phyloP scores from a whole-genome alignment of 192 early-diverging fungal species.

The Obelidium mucronatum region DNA sequence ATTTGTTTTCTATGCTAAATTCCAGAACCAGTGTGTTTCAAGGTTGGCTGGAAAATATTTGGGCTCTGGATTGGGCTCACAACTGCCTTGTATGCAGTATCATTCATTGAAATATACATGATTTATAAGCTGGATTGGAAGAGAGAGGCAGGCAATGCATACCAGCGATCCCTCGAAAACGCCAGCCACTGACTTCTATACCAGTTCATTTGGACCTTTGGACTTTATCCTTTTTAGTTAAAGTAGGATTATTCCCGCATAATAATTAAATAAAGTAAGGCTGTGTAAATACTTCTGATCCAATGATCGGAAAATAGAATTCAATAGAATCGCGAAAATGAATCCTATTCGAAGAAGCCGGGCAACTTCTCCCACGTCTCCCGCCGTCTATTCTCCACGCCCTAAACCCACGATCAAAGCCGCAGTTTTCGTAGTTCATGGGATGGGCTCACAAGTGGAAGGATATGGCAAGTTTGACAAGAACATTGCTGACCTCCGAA shows the following conservation, averaged over 20 bases:
- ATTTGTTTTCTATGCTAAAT: slow-evolving; percentile 70
- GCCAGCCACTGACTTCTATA: too few species aligned
- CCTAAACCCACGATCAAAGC: slow-evolving; percentile 4
- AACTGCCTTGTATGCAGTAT: slow-evolving; percentile 58
- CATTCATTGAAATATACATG: slow-evolving; percentile 50
- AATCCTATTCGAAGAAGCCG: background rate
- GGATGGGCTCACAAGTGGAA: slow-evolving; percentile 46
- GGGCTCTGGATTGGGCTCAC: slow-evolving; percentile 62
- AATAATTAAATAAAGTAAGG: too few species aligned
- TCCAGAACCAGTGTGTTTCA: slow-evolving; percentile 54
- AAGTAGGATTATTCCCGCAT: too few species aligned
- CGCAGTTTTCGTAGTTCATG: slow-evolving; percentile 52
- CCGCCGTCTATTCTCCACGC: background rate
- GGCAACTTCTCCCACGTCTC: background rate
- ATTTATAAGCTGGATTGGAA: slow-evolving; percentile 50
- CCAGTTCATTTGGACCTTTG: too few species aligned
- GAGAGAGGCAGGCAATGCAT: slow-evolving; percentile 41
- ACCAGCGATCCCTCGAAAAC: background rate
- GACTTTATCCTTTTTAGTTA: too few species aligned
- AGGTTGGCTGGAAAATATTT: slow-evolving; percentile 35
- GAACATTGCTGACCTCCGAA: slow-evolving; percentile 41
- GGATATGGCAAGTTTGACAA: slow-evolving; percentile 25
- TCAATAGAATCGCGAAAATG: too few species aligned
- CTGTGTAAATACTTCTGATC: too few species aligned
- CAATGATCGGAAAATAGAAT: too few species aligned